These are phyloP conservation scores for Waitea zeae DNA, from an alignment of 1,284 basidiomycete species.

Conservation along the genomic window DNA sequence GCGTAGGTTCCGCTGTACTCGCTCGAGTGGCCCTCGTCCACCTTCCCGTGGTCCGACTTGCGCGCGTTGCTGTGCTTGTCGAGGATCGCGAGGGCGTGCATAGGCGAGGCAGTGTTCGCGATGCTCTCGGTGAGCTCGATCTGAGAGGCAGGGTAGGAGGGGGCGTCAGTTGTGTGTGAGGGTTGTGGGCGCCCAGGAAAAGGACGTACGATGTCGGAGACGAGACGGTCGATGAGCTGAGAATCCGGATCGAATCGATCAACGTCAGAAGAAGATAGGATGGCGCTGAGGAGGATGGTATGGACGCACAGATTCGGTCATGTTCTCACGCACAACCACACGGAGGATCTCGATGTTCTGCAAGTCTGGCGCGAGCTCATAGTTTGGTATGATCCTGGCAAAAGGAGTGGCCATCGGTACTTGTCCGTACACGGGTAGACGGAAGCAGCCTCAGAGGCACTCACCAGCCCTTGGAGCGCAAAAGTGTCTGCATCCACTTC, in stretches of 20 bases:
- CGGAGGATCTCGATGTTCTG: conserved; percentile 67
- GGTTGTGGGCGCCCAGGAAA: not conserved
- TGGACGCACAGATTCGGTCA: conserved; percentile 31
- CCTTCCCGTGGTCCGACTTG: conserved; percentile 19
- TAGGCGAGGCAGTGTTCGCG: conserved; percentile 21
- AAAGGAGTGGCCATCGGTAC: not conserved
- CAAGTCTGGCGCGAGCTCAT: conserved; percentile 59
- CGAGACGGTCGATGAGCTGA: conserved; percentile 43
- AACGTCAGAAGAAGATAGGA: no score
- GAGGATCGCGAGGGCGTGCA: conserved; percentile 32
- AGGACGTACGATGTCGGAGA: conserved; percentile 38
- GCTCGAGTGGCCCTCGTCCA: conserved; percentile 26
- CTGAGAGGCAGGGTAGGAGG: conserved; percentile 15
- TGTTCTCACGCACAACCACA: conserved; percentile 71
- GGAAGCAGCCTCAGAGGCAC: no score
- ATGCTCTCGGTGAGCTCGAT: conserved; percentile 45
- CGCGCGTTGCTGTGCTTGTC: conserved; percentile 13
- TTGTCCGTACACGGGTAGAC: not conserved
- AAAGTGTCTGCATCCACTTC: conserved; percentile 74
- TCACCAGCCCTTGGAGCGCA: conserved; percentile 64
- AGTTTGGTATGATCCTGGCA: conserved; percentile 74
- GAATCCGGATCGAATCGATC: no score
- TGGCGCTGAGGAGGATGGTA: conserved; percentile 5
- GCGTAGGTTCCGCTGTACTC: conserved; percentile 43
- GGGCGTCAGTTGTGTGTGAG: conserved; percentile 1